Evolutionary conservation across 129 eudicot genomes (phyloP), one percentile per base, ranked within the genome.

Genomic region (Flaveria robusta): DNA sequence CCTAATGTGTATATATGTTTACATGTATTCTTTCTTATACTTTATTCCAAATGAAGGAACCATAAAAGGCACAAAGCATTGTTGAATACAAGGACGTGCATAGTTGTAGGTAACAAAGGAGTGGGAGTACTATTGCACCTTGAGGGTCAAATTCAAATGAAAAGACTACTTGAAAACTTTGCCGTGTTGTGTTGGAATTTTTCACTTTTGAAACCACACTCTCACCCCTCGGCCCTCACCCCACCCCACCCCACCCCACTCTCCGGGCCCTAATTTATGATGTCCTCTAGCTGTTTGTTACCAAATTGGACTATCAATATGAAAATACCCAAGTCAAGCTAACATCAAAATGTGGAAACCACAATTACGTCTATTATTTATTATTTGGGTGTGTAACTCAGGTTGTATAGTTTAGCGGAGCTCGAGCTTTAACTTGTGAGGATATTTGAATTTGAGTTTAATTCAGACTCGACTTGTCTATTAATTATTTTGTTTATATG

Each of bases 131-230:
- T n/a, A 49, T 49, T 76, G 18, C 66, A 34, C 66, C 52, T 47
- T 76, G 74, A 76, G 72, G 54, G 80, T 66, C 80, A 76, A 66
- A 65, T 50, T 51, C 68, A 15, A 5, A 52, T 63, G 41, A 37
- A 42, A 37, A 34, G 27, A 66, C 14, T 66, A 64, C 68, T 59
- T 49, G 64, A 63, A 62, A 75, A 62, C 49, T 76, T 23, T 7
- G 3, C 24, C 26, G 20, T 55, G 22, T 56, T 70, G 9, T 9
- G 70, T 66, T 66, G 1, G 27, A 70, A 76, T 50, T 51, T 66
- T 76, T 55, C 73, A 76, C 73, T 37, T 31, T 65, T 59, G 34
- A 49, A 73, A 52, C 24, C 37, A 23, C 10, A 14, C 41, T 2
- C 31, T 60, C 43, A 23, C 19, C 56, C 71, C 71, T 47, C n/a